Conservation (phyloP, 352 stramenopile genomes). For the Globisporangium nagaii region DNA sequence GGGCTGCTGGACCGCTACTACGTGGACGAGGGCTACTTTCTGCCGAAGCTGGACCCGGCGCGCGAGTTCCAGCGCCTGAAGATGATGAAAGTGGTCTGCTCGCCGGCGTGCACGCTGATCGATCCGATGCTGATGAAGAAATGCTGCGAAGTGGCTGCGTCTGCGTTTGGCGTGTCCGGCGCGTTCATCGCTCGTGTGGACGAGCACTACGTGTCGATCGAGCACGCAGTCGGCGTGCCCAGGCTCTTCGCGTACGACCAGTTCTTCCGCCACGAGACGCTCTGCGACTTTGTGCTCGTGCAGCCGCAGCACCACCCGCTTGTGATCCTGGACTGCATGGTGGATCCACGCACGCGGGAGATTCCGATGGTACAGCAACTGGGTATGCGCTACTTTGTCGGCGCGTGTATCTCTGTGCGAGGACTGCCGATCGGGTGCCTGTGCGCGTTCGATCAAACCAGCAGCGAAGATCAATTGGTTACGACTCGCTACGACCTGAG, state of each 20-base stretch:
- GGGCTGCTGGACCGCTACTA: slow-evolving; percentile 44
- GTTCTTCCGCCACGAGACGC: slow-evolving; percentile 37
- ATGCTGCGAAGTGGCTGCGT: slow-evolving; percentile 42
- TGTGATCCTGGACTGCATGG: slow-evolving; percentile 38
- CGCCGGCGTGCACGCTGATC: slow-evolving; percentile 49
- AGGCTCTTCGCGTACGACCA: slow-evolving; percentile 18
- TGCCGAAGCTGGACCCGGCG: slow-evolving; percentile 29
- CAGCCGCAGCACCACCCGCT: slow-evolving; percentile 35
- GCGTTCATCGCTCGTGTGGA: slow-evolving; percentile 60
- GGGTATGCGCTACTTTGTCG: slow-evolving; percentile 45
- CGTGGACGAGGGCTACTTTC: slow-evolving; percentile 35
- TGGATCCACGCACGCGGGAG: slow-evolving; percentile 35
- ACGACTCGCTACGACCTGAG: slow-evolving; percentile 24
- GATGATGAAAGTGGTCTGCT: slow-evolving; percentile 45
- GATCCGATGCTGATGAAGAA: slow-evolving; percentile 51
- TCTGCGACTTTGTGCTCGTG: slow-evolving; percentile 56
- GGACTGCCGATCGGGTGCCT: slow-evolving; percentile 50
- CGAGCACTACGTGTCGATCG: slow-evolving; percentile 37
- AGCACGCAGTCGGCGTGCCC: slow-evolving; percentile 37
- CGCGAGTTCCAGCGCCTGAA: slow-evolving; percentile 39
- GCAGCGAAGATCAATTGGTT: slow-evolving; percentile 1
- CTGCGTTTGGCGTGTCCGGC: slow-evolving; percentile 34
- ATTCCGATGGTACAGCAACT: slow-evolving; percentile 59
- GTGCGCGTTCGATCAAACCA: slow-evolving; percentile 47
- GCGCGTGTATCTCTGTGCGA: slow-evolving; percentile 38